Percentiles rank a stretch among this genome's conserved stretches.
Conservation (phyloP, 2,329 filamentous ascomycete species). For the Phyllachora maydis region DNA sequence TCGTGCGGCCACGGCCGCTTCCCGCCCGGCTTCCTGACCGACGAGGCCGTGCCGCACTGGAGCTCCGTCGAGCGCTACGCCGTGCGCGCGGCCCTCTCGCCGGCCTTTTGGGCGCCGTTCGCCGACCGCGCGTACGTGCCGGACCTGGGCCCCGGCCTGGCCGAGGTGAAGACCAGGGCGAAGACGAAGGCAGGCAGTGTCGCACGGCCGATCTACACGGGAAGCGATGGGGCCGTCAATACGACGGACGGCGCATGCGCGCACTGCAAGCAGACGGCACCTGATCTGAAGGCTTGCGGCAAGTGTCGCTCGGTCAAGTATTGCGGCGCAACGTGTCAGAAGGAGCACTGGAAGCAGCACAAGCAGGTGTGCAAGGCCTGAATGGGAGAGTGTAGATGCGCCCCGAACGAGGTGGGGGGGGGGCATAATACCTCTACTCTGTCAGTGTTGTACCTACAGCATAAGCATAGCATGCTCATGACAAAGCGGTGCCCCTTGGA, state of each 20-base stretch:
- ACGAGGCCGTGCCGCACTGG: constrained; percentile 19
- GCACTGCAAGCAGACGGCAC: constrained; percentile 12
- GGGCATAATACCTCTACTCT: too few species aligned
- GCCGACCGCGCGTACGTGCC: constrained; percentile 18
- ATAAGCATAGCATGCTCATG: too few species aligned
- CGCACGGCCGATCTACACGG: constrained; percentile 1
- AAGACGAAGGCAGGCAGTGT: not conserved
- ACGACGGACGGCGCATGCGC: constrained; percentile 5
- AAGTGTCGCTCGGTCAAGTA: constrained; percentile 24
- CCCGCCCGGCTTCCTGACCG: constrained; percentile 17
- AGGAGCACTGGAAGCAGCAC: constrained; percentile 31
- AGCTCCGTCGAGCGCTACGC: constrained; percentile 18
- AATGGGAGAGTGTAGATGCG: too few species aligned
- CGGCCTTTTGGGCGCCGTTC: constrained; percentile 21
- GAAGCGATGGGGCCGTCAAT: not conserved
- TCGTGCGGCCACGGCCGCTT: constrained; percentile 21
- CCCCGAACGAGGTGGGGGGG: too few species aligned
- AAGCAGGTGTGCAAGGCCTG: constrained; percentile 18
- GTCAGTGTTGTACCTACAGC: too few species aligned
- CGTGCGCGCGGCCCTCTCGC: constrained; percentile 37
- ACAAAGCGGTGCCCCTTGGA: too few species aligned
- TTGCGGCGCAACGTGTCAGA: constrained; percentile 30
- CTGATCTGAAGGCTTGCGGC: constrained; percentile 19
- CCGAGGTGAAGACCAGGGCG: not conserved
- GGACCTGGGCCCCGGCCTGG: constrained; percentile 3